Evolutionary conservation across 1,139 yeast species (phyloP), one percentile per base, ranked within the genome.

Genomic region (Scheffersomyces illinoinensis): DNA sequence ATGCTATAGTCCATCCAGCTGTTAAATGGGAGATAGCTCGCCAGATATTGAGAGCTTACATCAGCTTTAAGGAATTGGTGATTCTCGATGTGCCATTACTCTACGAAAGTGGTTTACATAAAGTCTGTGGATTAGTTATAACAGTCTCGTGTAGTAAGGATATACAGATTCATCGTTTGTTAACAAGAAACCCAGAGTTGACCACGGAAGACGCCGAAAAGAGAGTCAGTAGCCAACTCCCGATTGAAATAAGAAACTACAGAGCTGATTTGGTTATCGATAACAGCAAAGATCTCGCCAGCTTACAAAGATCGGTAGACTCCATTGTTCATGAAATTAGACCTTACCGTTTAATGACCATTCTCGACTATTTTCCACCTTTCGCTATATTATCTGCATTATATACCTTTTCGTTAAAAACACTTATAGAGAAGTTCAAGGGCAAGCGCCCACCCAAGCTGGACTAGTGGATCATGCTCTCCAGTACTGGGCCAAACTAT

Each of bases 401-500:
- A 1, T 54, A 61, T 53, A 63, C 68, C 8, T 56, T 68, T 46
- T 49, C 57, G 0, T 20, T 60, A 7, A 60, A 68, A n/a, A 21
- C 56, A 14, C 47, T 60, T 8, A 58, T 60, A 23, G 65, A 62
- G 24, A 58, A 53, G 19, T 55, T 56, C 48, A 62, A 56, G 46
- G 59, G 61, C 1, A 26, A 48, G 20, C 21, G 46, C 4, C 18
- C 21, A 12, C 24, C n/a, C 39, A 19, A 23, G 19, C 20, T 14
- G 21, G 19, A 55, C 52, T 43, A 55, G 14, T 24, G 33, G 12
- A 3, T 47, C 53, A 93, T 0, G 98, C 93, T 62, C 98, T 77
- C 99, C 99, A 95, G 71, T 96, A 96, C 71, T 96, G 99, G 0
- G 99, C 98, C 71, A 96, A 82, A 76, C 93, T 92, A 73, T 96